Conservation (phyloP, 1,139 yeast species). For the Taiozyma sp. region DNA sequence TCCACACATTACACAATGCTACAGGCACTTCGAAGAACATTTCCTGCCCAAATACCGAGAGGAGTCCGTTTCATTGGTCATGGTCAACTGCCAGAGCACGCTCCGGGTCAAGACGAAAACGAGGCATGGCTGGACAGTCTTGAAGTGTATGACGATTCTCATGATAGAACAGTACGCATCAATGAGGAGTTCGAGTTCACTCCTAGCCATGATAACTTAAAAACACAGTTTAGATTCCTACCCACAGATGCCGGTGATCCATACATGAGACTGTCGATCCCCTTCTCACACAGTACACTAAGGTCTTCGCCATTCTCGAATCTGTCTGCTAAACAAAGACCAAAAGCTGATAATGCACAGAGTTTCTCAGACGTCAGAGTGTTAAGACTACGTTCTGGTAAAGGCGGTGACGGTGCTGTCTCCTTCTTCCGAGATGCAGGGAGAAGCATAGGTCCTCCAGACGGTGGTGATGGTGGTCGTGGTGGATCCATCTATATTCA, state of each 20-base stretch:
- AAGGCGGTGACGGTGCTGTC: slow-evolving; percentile 85
- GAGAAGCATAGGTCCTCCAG: slow-evolving; percentile 86
- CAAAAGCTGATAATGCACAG: slow-evolving; percentile 30
- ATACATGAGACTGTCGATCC: slow-evolving; percentile 26
- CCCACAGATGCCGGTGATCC: slow-evolving; percentile 12
- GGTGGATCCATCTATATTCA: slow-evolving; percentile 87
- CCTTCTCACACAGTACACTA: slow-evolving; percentile 34
- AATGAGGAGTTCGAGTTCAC: slow-evolving; percentile 5
- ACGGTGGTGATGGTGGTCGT: slow-evolving; percentile 96
- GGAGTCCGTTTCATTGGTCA: neutral
- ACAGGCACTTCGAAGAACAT: neutral
- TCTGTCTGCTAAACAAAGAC: slow-evolving; percentile 30
- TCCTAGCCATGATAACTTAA: neutral
- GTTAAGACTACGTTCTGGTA: slow-evolving; percentile 67
- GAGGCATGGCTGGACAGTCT: slow-evolving; percentile 38
- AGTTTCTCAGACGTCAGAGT: slow-evolving; percentile 60
- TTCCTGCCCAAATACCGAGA: neutral
- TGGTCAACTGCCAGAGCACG: slow-evolving; percentile 35
- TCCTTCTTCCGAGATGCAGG: slow-evolving; percentile 87
- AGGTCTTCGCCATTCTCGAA: slow-evolving; percentile 36
- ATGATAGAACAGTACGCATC: slow-evolving; percentile 3
- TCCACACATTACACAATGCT: neutral
- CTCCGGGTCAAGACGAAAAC: slow-evolving; percentile 43
- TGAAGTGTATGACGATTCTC: slow-evolving; percentile 5
- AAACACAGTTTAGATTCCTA: slow-evolving; percentile 7